Evolutionary conservation across 2,329 filamentous ascomycete genomes (phyloP).

Genomic region (Talaromyces marneffei): DNA sequence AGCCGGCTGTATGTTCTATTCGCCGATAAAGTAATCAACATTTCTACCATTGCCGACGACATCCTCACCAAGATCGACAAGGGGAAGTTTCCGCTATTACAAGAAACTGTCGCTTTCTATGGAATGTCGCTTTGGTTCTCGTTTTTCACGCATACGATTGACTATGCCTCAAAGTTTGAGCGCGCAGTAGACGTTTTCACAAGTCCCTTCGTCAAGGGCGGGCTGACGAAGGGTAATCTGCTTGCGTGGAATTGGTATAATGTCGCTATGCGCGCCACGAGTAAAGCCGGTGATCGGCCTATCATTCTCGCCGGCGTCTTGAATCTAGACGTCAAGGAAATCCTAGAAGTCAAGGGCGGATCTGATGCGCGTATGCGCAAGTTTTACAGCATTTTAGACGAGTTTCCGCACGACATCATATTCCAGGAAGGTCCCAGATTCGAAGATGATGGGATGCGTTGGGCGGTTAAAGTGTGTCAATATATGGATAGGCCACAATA

Average conservation of each 20-base stretch:
- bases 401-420: constrained; percentile 6
- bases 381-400: background rate
- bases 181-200: background rate
- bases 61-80: constrained; percentile 13
- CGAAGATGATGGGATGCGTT: constrained; percentile 15
- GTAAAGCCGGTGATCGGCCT: constrained; percentile 12
- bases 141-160: background rate
- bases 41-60: constrained; percentile 15
- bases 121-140: background rate
- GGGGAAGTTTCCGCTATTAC: background rate
- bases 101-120: background rate
- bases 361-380: constrained; percentile 1
- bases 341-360: background rate
- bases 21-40: constrained; percentile 23
- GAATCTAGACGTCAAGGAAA: constrained; percentile 7
- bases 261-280: constrained; percentile 14
- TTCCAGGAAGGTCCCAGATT: constrained; percentile 13
- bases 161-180: background rate
- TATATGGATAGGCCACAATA: background rate
- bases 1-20: constrained; percentile 31
- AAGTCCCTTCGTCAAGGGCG: background rate
- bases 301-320: constrained; percentile 14
- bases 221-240: background rate
- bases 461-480: constrained; percentile 15
- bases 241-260: constrained; percentile 14